A percentile compares a stretch with the other conserved stretches of the same genome.
Evolutionary conservation across 176 grass and related monocot species (phyloP).

Genomic region (Ampelocalamus luodianensis): DNA sequence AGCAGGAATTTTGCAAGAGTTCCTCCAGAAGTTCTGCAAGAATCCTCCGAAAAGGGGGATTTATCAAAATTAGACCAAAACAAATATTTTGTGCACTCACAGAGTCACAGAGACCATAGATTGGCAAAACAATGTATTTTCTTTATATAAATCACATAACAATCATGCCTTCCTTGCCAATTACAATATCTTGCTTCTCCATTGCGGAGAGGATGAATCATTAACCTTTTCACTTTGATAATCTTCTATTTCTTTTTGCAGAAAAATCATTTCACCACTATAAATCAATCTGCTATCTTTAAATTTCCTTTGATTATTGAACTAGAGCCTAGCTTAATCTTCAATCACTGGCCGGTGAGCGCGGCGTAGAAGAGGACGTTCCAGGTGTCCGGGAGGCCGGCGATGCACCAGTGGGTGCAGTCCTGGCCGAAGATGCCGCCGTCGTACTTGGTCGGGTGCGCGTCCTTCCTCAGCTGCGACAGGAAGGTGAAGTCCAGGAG

Average conservation of each 20-base stretch:
- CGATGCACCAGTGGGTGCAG: conserved; percentile 93
- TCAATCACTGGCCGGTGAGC: conserved; percentile 49
- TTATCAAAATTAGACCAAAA: neutral
- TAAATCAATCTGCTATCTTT: conserved; percentile 41
- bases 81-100: neutral
- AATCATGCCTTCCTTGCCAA: neutral
- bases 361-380: conserved; percentile 80
- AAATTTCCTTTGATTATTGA: conserved; percentile 11
- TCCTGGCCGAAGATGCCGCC: conserved; percentile 66
- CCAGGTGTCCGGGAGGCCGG: conserved; percentile 78
- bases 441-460: conserved; percentile 77
- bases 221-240: neutral
- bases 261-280: neutral
- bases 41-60: neutral
- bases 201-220: neutral
- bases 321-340: neutral
- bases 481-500: conserved; percentile 75
- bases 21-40: neutral
- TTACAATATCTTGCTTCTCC: neutral
- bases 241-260: conserved; percentile 15
- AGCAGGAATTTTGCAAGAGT: neutral
- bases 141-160: neutral
- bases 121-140: neutral
- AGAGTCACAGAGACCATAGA: neutral
- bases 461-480: conserved; percentile 81